Percentiles rank a stretch among this genome's conserved stretches.
Evolutionary conservation across 352 stramenopile genomes (phyloP).

Genomic region (Phytophthora kernoviae): DNA sequence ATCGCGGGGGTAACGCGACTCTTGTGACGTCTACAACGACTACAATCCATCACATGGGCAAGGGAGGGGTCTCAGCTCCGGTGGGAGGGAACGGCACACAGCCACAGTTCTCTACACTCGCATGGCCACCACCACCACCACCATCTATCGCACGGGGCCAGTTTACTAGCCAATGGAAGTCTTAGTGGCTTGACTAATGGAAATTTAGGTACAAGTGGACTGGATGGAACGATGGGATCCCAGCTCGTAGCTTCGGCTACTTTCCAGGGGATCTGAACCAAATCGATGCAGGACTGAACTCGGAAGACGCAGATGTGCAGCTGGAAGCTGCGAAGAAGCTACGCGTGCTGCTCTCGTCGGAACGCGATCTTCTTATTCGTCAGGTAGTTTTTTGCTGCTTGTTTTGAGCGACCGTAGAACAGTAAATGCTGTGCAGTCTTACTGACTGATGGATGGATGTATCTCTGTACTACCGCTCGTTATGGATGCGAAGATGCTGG

Average conservation of each 20-base stretch:
- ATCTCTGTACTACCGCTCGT: slow-evolving; percentile 3
- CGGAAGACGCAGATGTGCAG: slow-evolving; percentile 82
- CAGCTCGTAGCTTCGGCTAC: slow-evolving; percentile 53
- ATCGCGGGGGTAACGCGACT: slow-evolving; percentile 69
- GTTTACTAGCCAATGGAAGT: slow-evolving; percentile 52
- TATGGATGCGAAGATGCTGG: slow-evolving; percentile 67
- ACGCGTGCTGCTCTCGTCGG: slow-evolving; percentile 81
- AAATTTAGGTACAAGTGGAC: slow-evolving; percentile 20
- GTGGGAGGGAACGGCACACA: slow-evolving; percentile 14
- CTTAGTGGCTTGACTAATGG: slow-evolving; percentile 40
- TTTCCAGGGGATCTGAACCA: slow-evolving; percentile 86
- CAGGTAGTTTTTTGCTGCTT: slow-evolving; percentile 51
- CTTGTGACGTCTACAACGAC: slow-evolving; percentile 80
- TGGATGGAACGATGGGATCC: slow-evolving; percentile 38
- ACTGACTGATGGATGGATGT: slow-evolving; percentile 20
- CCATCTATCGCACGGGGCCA: slow-evolving; percentile 49
- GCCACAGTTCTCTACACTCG: slow-evolving; percentile 59
- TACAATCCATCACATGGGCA: slow-evolving; percentile 69
- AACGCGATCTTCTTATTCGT: slow-evolving; percentile 85
- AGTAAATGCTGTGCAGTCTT: neutral
- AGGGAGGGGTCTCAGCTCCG: slow-evolving; percentile 12
- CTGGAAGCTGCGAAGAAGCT: slow-evolving; percentile 88
- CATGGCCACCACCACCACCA: slow-evolving; percentile 59
- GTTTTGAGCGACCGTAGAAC: neutral
- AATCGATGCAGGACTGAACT: slow-evolving; percentile 81